Evolutionary conservation across 2,329 filamentous ascomycete species (phyloP).

Genomic region (Thelonectria rubi): DNA sequence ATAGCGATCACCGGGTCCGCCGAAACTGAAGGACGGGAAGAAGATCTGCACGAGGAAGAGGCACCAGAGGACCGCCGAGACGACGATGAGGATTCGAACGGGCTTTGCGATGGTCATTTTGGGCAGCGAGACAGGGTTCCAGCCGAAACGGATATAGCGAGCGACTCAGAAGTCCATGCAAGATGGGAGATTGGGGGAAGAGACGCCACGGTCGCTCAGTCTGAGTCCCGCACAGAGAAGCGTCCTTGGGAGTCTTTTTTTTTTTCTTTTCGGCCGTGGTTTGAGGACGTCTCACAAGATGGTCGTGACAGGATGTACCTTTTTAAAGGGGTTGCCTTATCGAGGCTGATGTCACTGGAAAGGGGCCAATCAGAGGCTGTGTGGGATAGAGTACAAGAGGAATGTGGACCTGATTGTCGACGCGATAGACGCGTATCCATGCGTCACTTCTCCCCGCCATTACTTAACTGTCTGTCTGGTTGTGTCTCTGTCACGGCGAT

Average conservation of each 20-base stretch:
- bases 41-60: constrained; percentile 83
- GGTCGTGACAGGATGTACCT: constrained; percentile 21
- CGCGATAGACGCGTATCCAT: constrained; percentile 35
- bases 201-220: background rate
- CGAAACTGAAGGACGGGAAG: constrained; percentile 61
- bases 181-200: background rate
- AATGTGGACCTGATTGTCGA: constrained; percentile 30
- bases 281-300: constrained; percentile 1
- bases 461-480: constrained; percentile 4
- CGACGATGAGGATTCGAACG: constrained; percentile 79
- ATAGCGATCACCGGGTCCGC: constrained; percentile 54
- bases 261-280: background rate
- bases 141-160: constrained; percentile 3
- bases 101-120: constrained; percentile 86
- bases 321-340: constrained; percentile 34
- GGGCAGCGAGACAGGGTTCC: constrained; percentile 39
- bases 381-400: constrained; percentile 1
- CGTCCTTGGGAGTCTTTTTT: background rate
- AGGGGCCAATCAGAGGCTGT: constrained; percentile 33
- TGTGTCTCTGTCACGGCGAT: constrained; percentile 1
- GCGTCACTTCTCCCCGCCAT: constrained; percentile 25
- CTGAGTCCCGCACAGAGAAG: background rate
- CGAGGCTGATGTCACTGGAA: constrained; percentile 36
- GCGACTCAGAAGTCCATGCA: constrained; percentile 34
- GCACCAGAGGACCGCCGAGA: constrained; percentile 76